A percentile compares a stretch with the other conserved stretches of the same genome.
These are phyloP conservation scores for Penicillium egyptiacum DNA, from an alignment of 495 filamentous ascomycete species.

Conservation along the genomic window DNA sequence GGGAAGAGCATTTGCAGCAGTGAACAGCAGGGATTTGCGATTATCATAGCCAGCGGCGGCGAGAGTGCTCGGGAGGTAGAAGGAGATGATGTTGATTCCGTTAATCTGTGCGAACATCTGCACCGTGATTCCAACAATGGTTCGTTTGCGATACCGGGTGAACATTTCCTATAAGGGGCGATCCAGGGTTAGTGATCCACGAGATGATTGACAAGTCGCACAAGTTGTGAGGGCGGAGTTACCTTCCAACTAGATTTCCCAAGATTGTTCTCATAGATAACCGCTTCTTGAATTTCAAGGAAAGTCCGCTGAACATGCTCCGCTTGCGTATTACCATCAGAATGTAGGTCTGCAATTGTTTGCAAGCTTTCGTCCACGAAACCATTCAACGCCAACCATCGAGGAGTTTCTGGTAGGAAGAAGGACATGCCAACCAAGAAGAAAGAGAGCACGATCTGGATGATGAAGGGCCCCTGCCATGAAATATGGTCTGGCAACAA, in stretches of 20 bases:
- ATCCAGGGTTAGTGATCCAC: background rate
- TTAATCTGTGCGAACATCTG: conserved; percentile 39
- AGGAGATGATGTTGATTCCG: conserved; percentile 39
- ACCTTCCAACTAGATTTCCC: conserved; percentile 31
- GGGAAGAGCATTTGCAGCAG: conserved; percentile 30
- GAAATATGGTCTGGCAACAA: conserved; percentile 26
- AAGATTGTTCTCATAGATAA: conserved; percentile 28
- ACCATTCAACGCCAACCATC: conserved; percentile 34
- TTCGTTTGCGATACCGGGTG: conserved; percentile 33
- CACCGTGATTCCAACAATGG: conserved; percentile 32
- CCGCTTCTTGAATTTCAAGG: conserved; percentile 31
- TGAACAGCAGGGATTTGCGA: conserved; percentile 28
- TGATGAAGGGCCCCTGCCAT: conserved; percentile 33
- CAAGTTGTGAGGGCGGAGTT: background rate
- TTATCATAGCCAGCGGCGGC: conserved; percentile 29
- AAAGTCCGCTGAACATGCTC: conserved; percentile 26
- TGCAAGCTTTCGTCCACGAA: conserved; percentile 32
- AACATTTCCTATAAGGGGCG: conserved; percentile 28
- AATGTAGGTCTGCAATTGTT: conserved; percentile 31
- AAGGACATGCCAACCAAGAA: conserved; percentile 29
- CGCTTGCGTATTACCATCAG: conserved; percentile 23
- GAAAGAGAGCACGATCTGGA: conserved; percentile 33
- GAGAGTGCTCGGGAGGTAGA: conserved; percentile 35
- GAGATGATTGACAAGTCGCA: background rate
- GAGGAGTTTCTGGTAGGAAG: conserved; percentile 32